Base-by-base conservation (phyloP, 2,329 filamentous ascomycete genomes). In the Scedosporium boydii region DNA sequence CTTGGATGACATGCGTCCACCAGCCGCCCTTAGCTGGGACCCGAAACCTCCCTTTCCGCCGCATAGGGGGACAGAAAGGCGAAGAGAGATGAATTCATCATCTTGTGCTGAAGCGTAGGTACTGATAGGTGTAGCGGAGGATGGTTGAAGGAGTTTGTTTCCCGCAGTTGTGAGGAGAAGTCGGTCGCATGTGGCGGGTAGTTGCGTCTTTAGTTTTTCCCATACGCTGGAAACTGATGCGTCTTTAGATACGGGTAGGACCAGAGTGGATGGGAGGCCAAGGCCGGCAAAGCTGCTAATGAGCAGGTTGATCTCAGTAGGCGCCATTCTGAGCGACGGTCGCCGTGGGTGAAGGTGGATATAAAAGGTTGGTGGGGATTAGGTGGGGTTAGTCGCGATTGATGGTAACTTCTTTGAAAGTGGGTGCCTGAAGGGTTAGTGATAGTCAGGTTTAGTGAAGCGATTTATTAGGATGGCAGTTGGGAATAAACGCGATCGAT, bases 21-120 rank as follows among this genome's bases (percentile, higher is more conserved):
- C 95, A 3, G 95, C 95, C 0, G 96, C 95, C 71, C 96, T 91
- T 44, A 99, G 86, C 74, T 99, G 96, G 1, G 93, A 98, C 61
- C 95, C 95, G 73, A 99, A 99, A 70, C 95, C 95, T 75, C 95
- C 95, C 73, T 99, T 99, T 72, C 96, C 96, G 78, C 96, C 95
- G 68, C 88, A 90, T 46, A 97, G 78, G 5, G 89, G 89, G 1
- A 88, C 80, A 6, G 87, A 88, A 34, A 99, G 85, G 61, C 92
- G 90, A 3, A 99, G 82, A 0, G 92, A 88, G 16, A 99, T 81
- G 67, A 98, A 87, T 41, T 86, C 85, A 78, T 89, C 85, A 61
- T 82, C 66, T 4, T 70, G 68, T 41, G 73, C 71, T 3, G 81
- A 77, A 44, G 95, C 80, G 21, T 92, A 82, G 12, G 81, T 80